A percentile compares a stretch with the other conserved stretches of the same genome.
Conservation (phyloP, 805 yeast species). For the Hanseniaspora occidentalis region DNA sequence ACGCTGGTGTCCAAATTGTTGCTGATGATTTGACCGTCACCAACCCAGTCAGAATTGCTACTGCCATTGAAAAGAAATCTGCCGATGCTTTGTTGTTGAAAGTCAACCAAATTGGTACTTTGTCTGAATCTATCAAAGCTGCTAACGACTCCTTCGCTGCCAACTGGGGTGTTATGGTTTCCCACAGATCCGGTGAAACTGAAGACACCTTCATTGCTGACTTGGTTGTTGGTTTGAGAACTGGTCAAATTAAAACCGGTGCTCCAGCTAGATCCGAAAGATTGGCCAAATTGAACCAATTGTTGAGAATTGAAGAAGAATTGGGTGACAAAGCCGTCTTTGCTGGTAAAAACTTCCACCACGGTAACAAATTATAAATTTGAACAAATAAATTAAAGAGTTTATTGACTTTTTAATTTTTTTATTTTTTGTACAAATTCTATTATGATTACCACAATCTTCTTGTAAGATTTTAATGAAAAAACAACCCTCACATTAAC, state of each 20-base stretch:
- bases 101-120: conserved; percentile 98
- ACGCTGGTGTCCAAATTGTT: conserved; percentile 76
- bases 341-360: conserved; percentile 89
- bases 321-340: conserved; percentile 94
- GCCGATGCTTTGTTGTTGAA: conserved; percentile 90
- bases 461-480: not conserved
- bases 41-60: conserved; percentile 87
- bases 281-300: conserved; percentile 97
- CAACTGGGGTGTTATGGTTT: conserved; percentile 99
- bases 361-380: conserved; percentile 28
- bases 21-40: conserved; percentile 99
- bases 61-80: conserved; percentile 93
- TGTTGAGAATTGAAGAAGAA: conserved; percentile 96
- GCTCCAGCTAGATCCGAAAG: conserved; percentile 99
- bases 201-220: conserved; percentile 98
- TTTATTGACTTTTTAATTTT: not conserved
- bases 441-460: not conserved
- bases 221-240: conserved; percentile 92
- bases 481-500: not conserved
- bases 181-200: conserved; percentile 99
- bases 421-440: not conserved
- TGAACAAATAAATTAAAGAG: not conserved
- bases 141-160: conserved; percentile 92
- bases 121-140: conserved; percentile 93
- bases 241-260: conserved; percentile 99